Percentiles rank a stretch among this genome's conserved stretches.
Conservation (phyloP, 2,329 filamentous ascomycete genomes). For the Botrytis paeoniae region DNA sequence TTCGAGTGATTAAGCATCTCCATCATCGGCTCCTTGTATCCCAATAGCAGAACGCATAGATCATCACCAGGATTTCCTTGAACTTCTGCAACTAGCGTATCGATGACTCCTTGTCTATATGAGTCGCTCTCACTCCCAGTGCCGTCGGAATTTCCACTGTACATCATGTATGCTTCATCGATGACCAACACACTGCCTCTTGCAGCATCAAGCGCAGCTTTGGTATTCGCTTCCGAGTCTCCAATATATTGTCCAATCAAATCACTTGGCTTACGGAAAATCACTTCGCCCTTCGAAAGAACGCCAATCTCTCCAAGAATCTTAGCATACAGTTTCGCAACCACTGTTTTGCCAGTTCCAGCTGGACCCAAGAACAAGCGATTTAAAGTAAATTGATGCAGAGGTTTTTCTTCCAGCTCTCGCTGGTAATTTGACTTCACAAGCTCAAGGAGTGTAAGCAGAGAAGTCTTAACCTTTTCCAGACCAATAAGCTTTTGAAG, state of each 20-base stretch:
- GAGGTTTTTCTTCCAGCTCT: slow-evolving; percentile 60
- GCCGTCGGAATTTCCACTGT: slow-evolving; percentile 28
- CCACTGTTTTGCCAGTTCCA: slow-evolving; percentile 74
- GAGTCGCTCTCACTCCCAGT: slow-evolving; percentile 48
- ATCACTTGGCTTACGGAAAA: slow-evolving; percentile 39
- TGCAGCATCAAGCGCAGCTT: slow-evolving; percentile 63
- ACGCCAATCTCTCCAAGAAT: slow-evolving; percentile 61
- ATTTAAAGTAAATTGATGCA: slow-evolving; percentile 62
- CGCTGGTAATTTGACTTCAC: slow-evolving; percentile 55
- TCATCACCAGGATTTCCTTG: slow-evolving; percentile 68
- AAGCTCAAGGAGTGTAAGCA: slow-evolving; percentile 53
- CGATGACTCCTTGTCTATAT: slow-evolving; percentile 63
- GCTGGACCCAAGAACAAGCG: slow-evolving; percentile 67
- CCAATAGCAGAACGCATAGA: slow-evolving; percentile 63
- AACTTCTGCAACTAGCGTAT: slow-evolving; percentile 70
- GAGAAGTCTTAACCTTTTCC: slow-evolving; percentile 49
- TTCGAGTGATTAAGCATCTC: slow-evolving; percentile 55
- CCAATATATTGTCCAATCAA: slow-evolving; percentile 54
- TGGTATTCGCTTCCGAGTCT: slow-evolving; percentile 66
- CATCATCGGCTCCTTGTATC: slow-evolving; percentile 65
- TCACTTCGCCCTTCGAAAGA: slow-evolving; percentile 49
- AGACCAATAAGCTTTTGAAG: slow-evolving; percentile 59
- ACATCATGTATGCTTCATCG: slow-evolving; percentile 57
- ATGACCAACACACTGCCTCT: slow-evolving; percentile 52
- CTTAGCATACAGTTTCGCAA: slow-evolving; percentile 68